Evolutionary conservation across 805 yeast genomes (phyloP), one percentile per base, ranked within the genome.

Genomic region (Teunomyces tritomae): DNA sequence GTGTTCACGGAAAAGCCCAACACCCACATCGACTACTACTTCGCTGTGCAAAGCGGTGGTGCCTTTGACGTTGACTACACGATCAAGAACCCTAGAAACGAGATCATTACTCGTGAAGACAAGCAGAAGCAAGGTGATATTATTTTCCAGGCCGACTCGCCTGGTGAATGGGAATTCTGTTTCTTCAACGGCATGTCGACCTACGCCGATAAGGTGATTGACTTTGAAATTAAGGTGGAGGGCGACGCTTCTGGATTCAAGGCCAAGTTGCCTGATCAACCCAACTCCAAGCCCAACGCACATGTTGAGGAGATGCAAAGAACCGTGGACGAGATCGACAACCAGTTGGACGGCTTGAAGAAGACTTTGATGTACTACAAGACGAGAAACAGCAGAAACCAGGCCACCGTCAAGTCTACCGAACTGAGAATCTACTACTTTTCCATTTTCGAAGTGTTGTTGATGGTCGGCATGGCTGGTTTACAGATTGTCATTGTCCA

Each of bases 321-420:
- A 28, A 76, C 85, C 2, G 81, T 85, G 20, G 77, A 75, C 48
- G 70, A 68, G 47, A 83, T 87, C 50, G 89, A 85, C 56, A 57
- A 62, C 5, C 85, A 84, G 57, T 73, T 86, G 60, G 79, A 77
- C 55, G 72, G 74, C 9, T 70, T 87, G 51, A 71, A 77, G 57
- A 77, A 77, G 55, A 73, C 83, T 33, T 71, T 92, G 63, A 87
- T 85, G 57, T 87, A 91, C 68, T 90, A 91, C 76, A 87, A 84
- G 69, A 84, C 95, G 9, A 85, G 99, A 73, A 92, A 88, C 68
- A 83, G 83, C 71, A 81, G 98, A 71, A 92, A 92, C 71, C 94
- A 89, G 80, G 81, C 85, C 44, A 89, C 96, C 37, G 96, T 89
- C 53, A 76, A 77, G 65, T 81, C 89, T 44, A 89, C 96, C 28